These are phyloP conservation scores for Phialophora macrospora DNA, from an alignment of 2,329 filamentous ascomycete genomes.

Conservation along the genomic window DNA sequence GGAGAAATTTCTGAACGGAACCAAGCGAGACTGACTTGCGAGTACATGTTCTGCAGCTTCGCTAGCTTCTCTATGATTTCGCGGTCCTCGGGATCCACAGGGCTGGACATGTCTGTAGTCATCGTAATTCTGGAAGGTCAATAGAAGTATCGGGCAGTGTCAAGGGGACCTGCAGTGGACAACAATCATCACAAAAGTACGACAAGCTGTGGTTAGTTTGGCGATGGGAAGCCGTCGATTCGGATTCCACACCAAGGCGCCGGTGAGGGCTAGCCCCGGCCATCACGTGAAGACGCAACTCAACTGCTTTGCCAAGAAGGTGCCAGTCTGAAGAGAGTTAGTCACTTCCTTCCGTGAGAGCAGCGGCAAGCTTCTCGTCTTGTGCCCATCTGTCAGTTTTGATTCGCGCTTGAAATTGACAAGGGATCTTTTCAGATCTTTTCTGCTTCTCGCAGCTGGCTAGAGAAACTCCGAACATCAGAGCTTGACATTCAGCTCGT, in stretches of 20 bases:
- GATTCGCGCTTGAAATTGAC: neutral
- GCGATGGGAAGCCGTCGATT: neutral
- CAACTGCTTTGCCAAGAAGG: neutral
- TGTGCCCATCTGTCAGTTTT: neutral
- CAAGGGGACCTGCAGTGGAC: neutral
- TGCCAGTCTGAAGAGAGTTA: neutral
- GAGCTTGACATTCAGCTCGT: neutral
- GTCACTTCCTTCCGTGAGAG: neutral
- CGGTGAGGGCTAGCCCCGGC: neutral
- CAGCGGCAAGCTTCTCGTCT: neutral
- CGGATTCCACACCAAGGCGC: neutral
- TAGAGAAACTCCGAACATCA: neutral
- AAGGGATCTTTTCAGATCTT: neutral
- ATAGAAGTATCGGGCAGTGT: neutral
- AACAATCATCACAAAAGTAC: conserved; percentile 3
- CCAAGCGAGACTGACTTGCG: conserved; percentile 30
- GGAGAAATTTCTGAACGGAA: conserved; percentile 1
- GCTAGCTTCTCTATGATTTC: conserved; percentile 37
- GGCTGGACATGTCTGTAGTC: neutral
- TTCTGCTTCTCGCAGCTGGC: neutral
- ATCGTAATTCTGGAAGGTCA: conserved; percentile 11
- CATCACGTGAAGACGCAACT: neutral
- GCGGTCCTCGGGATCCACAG: conserved; percentile 35
- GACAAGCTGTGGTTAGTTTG: neutral
- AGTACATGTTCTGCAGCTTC: conserved; percentile 37